These are phyloP conservation scores for Verbena officinalis DNA, from an alignment of 257 asterid genomes.

Conservation along the genomic window DNA sequence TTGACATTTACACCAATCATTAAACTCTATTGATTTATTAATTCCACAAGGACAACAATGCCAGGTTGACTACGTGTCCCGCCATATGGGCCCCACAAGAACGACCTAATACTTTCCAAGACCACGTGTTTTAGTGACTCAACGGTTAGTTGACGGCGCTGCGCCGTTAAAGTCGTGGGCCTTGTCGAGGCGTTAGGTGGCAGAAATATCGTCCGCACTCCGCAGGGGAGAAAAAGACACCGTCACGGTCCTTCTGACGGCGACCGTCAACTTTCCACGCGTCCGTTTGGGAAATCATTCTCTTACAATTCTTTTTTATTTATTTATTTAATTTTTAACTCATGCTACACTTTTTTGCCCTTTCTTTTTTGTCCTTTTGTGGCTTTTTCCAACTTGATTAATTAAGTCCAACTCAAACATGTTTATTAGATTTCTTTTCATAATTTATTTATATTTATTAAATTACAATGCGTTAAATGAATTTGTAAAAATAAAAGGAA, in stretches of 20 bases:
- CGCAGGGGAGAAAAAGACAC: conserved; percentile 25
- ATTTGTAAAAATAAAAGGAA: too few relatives aligned
- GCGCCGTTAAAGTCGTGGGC: conserved; percentile 43
- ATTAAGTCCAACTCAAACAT: too few relatives aligned
- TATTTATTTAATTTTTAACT: not conserved
- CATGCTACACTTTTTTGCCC: too few relatives aligned
- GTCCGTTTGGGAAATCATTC: conserved; percentile 15
- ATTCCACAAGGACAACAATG: too few relatives aligned
- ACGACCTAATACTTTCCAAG: not conserved
- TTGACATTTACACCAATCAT: conserved; percentile 8
- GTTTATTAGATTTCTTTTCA: too few relatives aligned
- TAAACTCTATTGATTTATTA: conserved; percentile 22
- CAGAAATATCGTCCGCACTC: conserved; percentile 8
- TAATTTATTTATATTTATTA: too few relatives aligned
- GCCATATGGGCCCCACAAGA: conserved; percentile 26
- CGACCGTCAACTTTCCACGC: conserved; percentile 47
- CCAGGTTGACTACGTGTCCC: conserved; percentile 44
- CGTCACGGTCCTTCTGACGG: conserved; percentile 17
- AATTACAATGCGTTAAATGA: too few relatives aligned
- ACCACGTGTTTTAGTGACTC: conserved; percentile 59
- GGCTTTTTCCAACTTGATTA: not conserved
- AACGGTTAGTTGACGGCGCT: conserved; percentile 33
- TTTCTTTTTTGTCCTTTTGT: not conserved
- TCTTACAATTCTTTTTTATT: not conserved
- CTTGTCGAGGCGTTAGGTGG: conserved; percentile 47